Base-by-base conservation (phyloP, 176 grass and related monocot genomes). In the Leersia perrieri region DNA sequence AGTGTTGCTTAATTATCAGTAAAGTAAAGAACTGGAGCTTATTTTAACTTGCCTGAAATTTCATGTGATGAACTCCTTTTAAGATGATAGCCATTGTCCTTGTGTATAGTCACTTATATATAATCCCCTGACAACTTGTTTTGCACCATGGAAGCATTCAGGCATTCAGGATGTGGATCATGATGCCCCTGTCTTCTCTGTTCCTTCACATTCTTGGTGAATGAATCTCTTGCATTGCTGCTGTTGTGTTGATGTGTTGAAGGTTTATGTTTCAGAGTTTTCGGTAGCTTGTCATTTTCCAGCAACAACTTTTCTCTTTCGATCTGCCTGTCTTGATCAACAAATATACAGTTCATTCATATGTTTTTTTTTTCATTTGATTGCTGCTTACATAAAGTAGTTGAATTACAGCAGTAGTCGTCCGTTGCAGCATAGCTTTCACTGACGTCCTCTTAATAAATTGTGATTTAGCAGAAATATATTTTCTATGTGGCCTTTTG, bases 51-150 rank as follows among this genome's bases (percentile, higher is more conserved):
- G 73, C 27, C 82, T 70, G 82, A 22, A 11, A 44, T 44, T 44
- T 28, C 14, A 84, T 62, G 65, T 31, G 18, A 70, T 77, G 20
- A 79, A 5, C 15, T 57, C 15, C 71, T 83, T 83, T 83, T 58
- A 41, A 68, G 72, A 9, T 41, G 62, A 9, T 16, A 67, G 38
- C 23, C 9, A 22, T 55, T 5, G n/a, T 82, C 80, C 58, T 20
- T 1, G 30, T 26, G 68, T 44, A 20, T 72, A 47, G 5, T 41
- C 53, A 47, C 30, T 69, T 40, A 8, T n/a, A 8, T n/a, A 13
- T 39, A 68, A 68, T 25, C 34, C 66, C n/a, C 35, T 22, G 23
- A 39, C 33, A 67, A 7, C 22, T 74, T 74, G 47, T 25, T 26
- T 75, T 26, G 20, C 32, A 75, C 33, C 72, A 58, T 60, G 49